Evolutionary conservation across 805 yeast genomes (phyloP).

Genomic region (Metschnikowia noctiluminum): DNA sequence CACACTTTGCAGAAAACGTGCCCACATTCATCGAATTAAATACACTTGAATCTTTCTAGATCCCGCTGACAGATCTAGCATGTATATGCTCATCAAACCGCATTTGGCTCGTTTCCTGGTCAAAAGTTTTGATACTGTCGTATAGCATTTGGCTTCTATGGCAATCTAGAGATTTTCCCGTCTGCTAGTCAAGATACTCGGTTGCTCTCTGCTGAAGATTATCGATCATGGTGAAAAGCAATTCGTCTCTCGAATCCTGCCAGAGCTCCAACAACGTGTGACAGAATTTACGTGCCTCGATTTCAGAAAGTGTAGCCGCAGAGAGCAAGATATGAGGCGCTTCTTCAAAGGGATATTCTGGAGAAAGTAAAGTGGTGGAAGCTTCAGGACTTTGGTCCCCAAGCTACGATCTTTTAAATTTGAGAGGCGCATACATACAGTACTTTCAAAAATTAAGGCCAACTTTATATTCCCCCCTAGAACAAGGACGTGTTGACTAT

Average conservation of each 20-base stretch:
- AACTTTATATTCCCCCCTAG: no score
- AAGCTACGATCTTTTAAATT: no score
- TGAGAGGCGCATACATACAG: no score
- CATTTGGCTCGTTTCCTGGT: constrained; percentile 16
- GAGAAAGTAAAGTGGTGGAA: no score
- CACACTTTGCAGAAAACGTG: constrained; percentile 18
- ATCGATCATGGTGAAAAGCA: constrained; percentile 45
- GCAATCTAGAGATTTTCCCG: constrained; percentile 8
- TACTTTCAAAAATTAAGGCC: no score
- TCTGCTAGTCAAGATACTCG: background rate
- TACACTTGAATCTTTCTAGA: constrained; percentile 43
- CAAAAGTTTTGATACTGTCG: constrained; percentile 19
- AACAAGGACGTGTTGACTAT: no score
- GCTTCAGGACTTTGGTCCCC: no score
- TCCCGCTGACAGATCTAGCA: constrained; percentile 59
- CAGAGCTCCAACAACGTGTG: constrained; percentile 31
- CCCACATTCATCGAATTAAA: constrained; percentile 25
- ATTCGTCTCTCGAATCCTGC: constrained; percentile 33
- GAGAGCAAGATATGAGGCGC: no score
- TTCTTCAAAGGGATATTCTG: no score
- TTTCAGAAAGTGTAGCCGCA: no score
- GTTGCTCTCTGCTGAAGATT: constrained; percentile 16
- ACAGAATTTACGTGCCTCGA: no score
- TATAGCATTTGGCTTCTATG: constrained; percentile 10
- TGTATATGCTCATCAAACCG: constrained; percentile 37